Base-by-base conservation (phyloP, 768 basidiomycete species). In the Xanthoconium purpureum region DNA sequence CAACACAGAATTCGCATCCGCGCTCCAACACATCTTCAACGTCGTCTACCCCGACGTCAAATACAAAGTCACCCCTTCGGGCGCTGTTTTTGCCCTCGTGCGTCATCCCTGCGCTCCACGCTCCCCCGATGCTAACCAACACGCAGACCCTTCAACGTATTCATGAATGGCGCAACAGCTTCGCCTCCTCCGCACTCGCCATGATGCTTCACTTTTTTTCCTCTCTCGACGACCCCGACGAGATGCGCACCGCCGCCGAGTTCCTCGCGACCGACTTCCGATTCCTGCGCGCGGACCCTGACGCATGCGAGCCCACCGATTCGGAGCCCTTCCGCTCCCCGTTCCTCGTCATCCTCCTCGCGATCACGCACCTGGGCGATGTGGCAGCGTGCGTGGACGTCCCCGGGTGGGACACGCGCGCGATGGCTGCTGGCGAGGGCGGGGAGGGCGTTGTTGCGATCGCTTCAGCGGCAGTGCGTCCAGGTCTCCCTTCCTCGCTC, bases 161-260 rank as follows among this genome's bases (percentile, higher is more conserved):
- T 14, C 18, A 37, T 14, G 47, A 43, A 20, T 55, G 54, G 54
- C 39, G 47, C 32, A 37, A 7, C 10, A 55, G 40, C 33, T 49
- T 55, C 2, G 47, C 37, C n/a, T 55, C 54, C 2, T 49, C 54
- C 15, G 54, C 54, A 3, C 14, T 55, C 12, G 54, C 54, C 6
- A 43, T 55, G 11, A 48, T 55, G 35, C 5, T 49, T 6, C 54
- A 55, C n/a, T 49, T 55, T 43, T 55, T 55, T 32, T 18, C 54
- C 24, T 5, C 54, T 6, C 40, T 55, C 13, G 47, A 55, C 32
- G 14, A 35, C 11, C 15, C 15, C 28, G 14, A 43, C 9, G 47
- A 49, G 30, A 18, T 49, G 5, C 54, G 12, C 14, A 8, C 47
- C 3, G 39, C 40, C 10, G 39, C 54, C n/a, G 39, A 42, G 13